Evolutionary conservation across 2,329 filamentous ascomycete species (phyloP).

Genomic region (Decorospora gaudefroyi): DNA sequence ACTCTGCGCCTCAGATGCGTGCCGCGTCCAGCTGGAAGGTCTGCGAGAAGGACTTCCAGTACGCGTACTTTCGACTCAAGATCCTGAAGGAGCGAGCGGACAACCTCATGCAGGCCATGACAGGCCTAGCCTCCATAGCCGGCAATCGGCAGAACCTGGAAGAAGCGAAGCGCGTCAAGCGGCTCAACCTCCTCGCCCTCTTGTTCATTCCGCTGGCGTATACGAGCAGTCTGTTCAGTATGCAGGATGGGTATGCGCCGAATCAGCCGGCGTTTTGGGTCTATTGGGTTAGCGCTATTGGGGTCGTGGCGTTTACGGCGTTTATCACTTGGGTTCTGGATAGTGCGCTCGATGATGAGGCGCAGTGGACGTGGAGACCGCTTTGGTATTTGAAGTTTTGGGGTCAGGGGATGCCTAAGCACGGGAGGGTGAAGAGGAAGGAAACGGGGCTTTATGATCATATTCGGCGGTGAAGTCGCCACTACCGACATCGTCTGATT

Average conservation of each 20-base stretch:
- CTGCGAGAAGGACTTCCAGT: constrained; percentile 40
- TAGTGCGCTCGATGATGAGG: constrained; percentile 35
- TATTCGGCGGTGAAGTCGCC: neutral
- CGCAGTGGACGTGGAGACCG: constrained; percentile 29
- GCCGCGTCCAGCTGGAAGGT: constrained; percentile 31
- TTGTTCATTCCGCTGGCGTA: constrained; percentile 45
- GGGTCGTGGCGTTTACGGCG: constrained; percentile 31
- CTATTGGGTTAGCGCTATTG: constrained; percentile 40
- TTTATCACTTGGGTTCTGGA: constrained; percentile 34
- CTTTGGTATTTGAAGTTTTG: constrained; percentile 22
- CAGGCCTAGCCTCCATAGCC: constrained; percentile 41
- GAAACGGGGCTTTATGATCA: constrained; percentile 19
- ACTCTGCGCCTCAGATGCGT: neutral
- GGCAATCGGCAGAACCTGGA: constrained; percentile 44
- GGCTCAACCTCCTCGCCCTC: constrained; percentile 40
- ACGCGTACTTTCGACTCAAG: constrained; percentile 41
- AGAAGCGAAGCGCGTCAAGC: constrained; percentile 44
- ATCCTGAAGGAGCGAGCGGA: constrained; percentile 42
- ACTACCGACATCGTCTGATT: too few relatives aligned
- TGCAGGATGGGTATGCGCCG: constrained; percentile 40
- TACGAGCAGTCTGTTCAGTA: constrained; percentile 41
- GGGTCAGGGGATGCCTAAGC: constrained; percentile 5
- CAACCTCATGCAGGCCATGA: constrained; percentile 44
- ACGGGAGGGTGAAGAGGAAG: constrained; percentile 11
- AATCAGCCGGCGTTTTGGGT: constrained; percentile 38